These are phyloP conservation scores for Saccharomycopsis sp. DNA, from an alignment of 805 yeast species.

Conservation along the genomic window DNA sequence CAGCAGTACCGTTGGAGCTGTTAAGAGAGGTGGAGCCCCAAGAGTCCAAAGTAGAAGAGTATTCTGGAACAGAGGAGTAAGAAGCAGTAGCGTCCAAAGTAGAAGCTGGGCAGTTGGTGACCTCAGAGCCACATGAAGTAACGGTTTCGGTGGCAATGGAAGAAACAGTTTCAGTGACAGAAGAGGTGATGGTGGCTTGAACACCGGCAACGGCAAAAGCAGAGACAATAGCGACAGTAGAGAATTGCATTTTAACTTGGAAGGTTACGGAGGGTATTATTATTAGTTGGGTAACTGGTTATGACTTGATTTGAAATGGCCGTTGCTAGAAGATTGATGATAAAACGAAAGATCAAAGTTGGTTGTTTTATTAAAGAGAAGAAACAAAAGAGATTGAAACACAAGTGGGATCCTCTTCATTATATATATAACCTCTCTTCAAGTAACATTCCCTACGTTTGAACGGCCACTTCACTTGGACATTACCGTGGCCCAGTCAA, in stretches of 20 bases:
- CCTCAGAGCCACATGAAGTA: constrained; percentile 24
- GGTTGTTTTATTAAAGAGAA: no score
- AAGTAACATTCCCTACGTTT: no score
- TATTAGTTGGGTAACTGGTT: background rate
- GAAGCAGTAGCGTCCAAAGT: constrained; percentile 20
- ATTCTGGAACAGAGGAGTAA: constrained; percentile 3
- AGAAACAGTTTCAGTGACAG: constrained; percentile 22
- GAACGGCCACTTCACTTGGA: no score
- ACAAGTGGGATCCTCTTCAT: no score
- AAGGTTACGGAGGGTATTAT: constrained; percentile 12
- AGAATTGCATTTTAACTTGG: constrained; percentile 31
- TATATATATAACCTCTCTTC: no score
- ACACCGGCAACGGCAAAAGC: constrained; percentile 21
- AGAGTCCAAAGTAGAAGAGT: constrained; percentile 15
- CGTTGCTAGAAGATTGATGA: no score
- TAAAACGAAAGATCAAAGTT: no score
- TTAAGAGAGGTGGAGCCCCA: constrained; percentile 12
- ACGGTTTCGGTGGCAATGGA: constrained; percentile 19
- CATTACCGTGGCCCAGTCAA: no score
- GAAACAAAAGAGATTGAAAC: no score
- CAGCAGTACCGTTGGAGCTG: background rate
- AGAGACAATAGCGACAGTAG: constrained; percentile 31
- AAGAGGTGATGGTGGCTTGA: constrained; percentile 28
- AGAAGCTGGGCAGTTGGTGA: constrained; percentile 22
- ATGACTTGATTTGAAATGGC: background rate